Evolutionary conservation across 768 basidiomycete species (phyloP).

Genomic region (Lenzites betulinus): DNA sequence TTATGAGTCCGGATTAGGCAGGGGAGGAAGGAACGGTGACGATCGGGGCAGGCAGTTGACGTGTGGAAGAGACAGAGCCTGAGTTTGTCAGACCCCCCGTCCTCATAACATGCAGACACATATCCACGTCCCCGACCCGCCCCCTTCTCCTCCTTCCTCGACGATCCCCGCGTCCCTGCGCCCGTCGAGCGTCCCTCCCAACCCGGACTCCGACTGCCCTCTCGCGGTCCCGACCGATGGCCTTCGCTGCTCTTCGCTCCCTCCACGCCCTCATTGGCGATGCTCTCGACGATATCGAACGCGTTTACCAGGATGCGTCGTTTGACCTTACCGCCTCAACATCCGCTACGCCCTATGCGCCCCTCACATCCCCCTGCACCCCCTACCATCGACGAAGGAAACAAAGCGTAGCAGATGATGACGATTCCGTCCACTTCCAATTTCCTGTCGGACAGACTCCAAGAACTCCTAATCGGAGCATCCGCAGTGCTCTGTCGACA

Average conservation of each 20-base stretch:
- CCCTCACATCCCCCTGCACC: constrained; percentile 16
- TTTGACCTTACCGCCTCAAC: constrained; percentile 12
- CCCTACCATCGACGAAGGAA: constrained; percentile 5
- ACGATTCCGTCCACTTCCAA: neutral
- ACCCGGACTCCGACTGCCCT: neutral
- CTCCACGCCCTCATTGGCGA: constrained; percentile 68
- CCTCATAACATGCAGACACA: constrained; percentile 5
- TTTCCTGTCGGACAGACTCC: constrained; percentile 1
- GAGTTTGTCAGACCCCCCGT: neutral
- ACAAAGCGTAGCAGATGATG: neutral
- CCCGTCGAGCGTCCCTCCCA: neutral
- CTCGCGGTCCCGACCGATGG: constrained; percentile 34
- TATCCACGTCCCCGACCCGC: neutral
- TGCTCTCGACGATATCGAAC: constrained; percentile 69
- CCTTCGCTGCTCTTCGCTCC: constrained; percentile 63
- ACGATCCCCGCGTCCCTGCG: neutral
- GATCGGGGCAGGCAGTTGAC: constrained; percentile 3
- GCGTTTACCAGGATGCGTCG: constrained; percentile 40
- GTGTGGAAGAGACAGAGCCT: neutral
- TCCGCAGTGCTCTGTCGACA: neutral
- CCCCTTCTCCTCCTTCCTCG: neutral
- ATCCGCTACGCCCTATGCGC: constrained; percentile 15
- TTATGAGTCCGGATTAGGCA: constrained; percentile 1
- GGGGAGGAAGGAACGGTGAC: neutral
- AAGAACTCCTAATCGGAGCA: constrained; percentile 7